phyloP scores from a whole-genome alignment of 257 asterid genomes.

The Coffea canephora region DNA sequence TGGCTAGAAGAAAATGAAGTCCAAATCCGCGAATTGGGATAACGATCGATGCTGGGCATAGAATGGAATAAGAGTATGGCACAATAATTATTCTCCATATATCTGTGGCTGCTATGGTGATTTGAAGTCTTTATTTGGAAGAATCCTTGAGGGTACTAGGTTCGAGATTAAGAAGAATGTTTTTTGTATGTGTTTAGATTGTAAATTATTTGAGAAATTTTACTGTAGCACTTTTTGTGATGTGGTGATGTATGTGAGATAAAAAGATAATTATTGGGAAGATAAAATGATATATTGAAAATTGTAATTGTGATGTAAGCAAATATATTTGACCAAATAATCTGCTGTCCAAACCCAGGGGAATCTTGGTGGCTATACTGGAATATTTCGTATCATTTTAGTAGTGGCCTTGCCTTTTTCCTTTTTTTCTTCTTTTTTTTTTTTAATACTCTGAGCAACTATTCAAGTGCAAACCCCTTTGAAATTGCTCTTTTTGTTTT shows the following conservation, averaged over 20 bases:
- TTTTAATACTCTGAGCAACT: neutral
- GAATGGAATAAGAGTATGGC: neutral
- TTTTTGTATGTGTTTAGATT: too few relatives aligned
- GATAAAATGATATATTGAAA: too few relatives aligned
- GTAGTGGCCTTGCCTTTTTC: neutral
- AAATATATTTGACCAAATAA: too few relatives aligned
- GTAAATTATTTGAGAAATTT: too few relatives aligned
- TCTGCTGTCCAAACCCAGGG: neutral
- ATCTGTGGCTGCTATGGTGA: neutral
- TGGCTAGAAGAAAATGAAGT: neutral
- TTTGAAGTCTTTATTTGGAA: neutral
- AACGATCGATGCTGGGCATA: constrained; percentile 12
- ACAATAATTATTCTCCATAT: neutral
- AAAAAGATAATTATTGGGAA: too few relatives aligned
- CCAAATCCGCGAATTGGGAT: neutral
- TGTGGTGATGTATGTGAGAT: too few relatives aligned
- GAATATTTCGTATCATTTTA: neutral
- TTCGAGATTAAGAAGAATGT: constrained; percentile 8
- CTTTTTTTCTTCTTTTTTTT: too few relatives aligned
- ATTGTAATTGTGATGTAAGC: too few relatives aligned
- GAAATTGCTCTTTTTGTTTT: too few relatives aligned
- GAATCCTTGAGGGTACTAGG: neutral
- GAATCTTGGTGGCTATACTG: neutral
- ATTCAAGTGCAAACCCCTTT: neutral
- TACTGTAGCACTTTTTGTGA: too few relatives aligned